Evolutionary conservation across 164 flowering plant genomes (phyloP).

Genomic region (Nymphaea colorata): DNA sequence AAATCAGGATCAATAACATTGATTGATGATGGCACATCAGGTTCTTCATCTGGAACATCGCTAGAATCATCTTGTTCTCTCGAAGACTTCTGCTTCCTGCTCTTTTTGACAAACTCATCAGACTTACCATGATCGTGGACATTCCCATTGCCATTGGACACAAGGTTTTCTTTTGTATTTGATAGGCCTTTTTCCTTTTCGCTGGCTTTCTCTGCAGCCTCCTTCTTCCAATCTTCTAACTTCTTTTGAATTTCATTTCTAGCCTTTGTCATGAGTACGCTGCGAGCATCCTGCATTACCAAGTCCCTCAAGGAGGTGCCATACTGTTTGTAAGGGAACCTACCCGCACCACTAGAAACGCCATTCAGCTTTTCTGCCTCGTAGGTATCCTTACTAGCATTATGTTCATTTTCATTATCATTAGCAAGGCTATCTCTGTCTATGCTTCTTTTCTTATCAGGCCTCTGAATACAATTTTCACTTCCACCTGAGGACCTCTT

Average conservation of each 20-base stretch:
- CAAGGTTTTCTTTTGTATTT: constrained; percentile 10
- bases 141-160: constrained; percentile 6
- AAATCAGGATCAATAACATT: constrained; percentile 63
- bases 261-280: constrained; percentile 48
- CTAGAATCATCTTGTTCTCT: constrained; percentile 5
- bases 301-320: constrained; percentile 19
- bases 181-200: constrained; percentile 3
- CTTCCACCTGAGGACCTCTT: constrained; percentile 19
- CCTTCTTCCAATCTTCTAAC: constrained; percentile 27
- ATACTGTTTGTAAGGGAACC: not conserved
- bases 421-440: constrained; percentile 15
- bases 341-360: not conserved
- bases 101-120: constrained; percentile 4
- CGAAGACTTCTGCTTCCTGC: constrained; percentile 3
- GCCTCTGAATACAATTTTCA: constrained; percentile 1
- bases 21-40: constrained; percentile 24
- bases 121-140: constrained; percentile 9
- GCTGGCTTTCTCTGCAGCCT: constrained; percentile 1
- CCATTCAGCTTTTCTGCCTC: constrained; percentile 17
- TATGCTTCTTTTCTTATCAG: constrained; percentile 27
- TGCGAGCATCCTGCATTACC: constrained; percentile 28
- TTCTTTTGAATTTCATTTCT: constrained; percentile 33
- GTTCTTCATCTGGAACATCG: constrained; percentile 12
- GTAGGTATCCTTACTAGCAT: constrained; percentile 11
- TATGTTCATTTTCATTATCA: constrained; percentile 5